These are phyloP conservation scores for Podosphaera fusca DNA, from an alignment of 2,329 filamentous ascomycete genomes.

Conservation along the genomic window DNA sequence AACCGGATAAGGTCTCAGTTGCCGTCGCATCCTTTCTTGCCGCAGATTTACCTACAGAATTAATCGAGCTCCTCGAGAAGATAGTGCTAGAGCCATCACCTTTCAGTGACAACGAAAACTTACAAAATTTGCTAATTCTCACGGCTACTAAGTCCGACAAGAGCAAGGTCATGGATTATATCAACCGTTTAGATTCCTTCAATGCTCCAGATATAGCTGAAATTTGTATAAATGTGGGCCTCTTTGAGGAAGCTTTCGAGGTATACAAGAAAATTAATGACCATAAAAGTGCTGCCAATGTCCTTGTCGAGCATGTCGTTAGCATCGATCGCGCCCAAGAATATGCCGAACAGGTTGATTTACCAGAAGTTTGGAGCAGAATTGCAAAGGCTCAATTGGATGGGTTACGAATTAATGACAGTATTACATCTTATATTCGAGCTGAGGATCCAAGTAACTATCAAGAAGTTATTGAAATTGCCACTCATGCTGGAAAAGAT, in stretches of 20 bases:
- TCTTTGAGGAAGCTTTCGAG: conserved; percentile 92
- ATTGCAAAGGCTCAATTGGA: conserved; percentile 96
- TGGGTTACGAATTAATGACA: conserved; percentile 74
- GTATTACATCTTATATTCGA: conserved; percentile 93
- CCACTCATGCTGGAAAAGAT: conserved; percentile 87
- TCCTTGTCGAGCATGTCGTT: conserved; percentile 87
- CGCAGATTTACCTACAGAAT: conserved; percentile 72
- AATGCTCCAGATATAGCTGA: conserved; percentile 79
- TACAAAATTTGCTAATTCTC: conserved; percentile 90
- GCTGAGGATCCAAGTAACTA: conserved; percentile 85
- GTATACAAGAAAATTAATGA: conserved; percentile 96
- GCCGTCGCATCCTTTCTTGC: conserved; percentile 84
- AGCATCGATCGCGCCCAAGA: conserved; percentile 94
- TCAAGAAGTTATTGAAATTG: conserved; percentile 85
- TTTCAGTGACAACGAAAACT: conserved; percentile 89
- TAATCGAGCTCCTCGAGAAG: conserved; percentile 96
- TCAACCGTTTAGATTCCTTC: conserved; percentile 74
- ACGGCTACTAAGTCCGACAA: conserved; percentile 96
- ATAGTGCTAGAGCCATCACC: conserved; percentile 98
- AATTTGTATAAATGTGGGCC: conserved; percentile 81
- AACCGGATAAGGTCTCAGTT: conserved; percentile 84
- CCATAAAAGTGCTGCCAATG: conserved; percentile 65
- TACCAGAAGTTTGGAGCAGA: conserved; percentile 92
- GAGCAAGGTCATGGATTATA: conserved; percentile 83
- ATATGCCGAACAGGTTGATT: conserved; percentile 82